phyloP scores from a whole-genome alignment of 768 basidiomycete species.

The Macrolepiota fuliginosa region DNA sequence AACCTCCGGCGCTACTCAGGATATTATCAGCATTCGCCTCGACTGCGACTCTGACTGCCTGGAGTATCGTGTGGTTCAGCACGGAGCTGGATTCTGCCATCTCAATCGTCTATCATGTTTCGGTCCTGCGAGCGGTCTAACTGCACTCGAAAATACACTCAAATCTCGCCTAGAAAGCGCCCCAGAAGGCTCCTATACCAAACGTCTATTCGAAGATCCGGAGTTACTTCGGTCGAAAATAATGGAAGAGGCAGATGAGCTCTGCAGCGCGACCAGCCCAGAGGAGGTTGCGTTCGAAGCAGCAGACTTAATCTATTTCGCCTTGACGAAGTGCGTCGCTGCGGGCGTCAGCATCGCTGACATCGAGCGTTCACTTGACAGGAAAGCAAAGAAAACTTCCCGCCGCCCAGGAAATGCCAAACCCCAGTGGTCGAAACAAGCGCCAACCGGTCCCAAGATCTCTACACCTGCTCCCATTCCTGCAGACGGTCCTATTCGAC shows the following conservation, averaged over 20 bases:
- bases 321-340: slow-evolving; percentile 79
- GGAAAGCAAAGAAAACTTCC: slow-evolving; percentile 83
- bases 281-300: slow-evolving; percentile 93
- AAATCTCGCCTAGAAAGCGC: slow-evolving; percentile 68
- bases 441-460: slow-evolving; percentile 13
- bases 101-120: slow-evolving; percentile 88
- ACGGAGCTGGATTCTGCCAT: slow-evolving; percentile 93
- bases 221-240: slow-evolving; percentile 89
- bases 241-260: slow-evolving; percentile 97
- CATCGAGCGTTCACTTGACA: slow-evolving; percentile 80
- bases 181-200: slow-evolving; percentile 91
- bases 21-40: slow-evolving; percentile 73
- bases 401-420: slow-evolving; percentile 92
- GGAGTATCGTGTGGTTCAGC: slow-evolving; percentile 87
- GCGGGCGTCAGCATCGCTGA: slow-evolving; percentile 81
- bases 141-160: slow-evolving; percentile 79
- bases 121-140: slow-evolving; percentile 73
- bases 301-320: slow-evolving; percentile 93
- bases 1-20: slow-evolving; percentile 92
- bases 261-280: slow-evolving; percentile 77
- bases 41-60: slow-evolving; percentile 95
- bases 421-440: slow-evolving; percentile 57
- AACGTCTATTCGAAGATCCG: slow-evolving; percentile 78
- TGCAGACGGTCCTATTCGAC: slow-evolving; percentile 55
- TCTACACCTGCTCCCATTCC: slow-evolving; percentile 20